Conservation (phyloP, 306 rosid genomes). For the Dalbergia cultrata region DNA sequence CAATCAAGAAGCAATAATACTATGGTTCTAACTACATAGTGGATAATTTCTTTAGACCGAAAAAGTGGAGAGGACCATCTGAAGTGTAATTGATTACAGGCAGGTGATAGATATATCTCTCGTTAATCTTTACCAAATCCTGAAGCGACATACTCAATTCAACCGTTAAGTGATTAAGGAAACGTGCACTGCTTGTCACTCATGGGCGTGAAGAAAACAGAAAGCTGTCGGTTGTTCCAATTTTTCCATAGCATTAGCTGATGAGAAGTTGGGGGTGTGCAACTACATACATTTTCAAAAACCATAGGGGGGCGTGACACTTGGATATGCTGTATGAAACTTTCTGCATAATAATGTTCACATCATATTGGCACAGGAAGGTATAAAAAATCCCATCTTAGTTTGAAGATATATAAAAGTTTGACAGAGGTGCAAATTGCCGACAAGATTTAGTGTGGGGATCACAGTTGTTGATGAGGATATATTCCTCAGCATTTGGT, state of each 20-base stretch:
- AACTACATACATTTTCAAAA: slow-evolving; percentile 16
- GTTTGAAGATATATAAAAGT: slow-evolving; percentile 31
- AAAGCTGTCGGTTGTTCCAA: slow-evolving; percentile 63
- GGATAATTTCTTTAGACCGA: not conserved
- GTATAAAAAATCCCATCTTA: slow-evolving; percentile 55
- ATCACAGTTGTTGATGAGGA: slow-evolving; percentile 54
- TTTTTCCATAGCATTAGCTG: slow-evolving; percentile 43
- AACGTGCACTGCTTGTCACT: slow-evolving; percentile 37
- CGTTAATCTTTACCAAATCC: slow-evolving; percentile 35
- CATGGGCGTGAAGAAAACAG: slow-evolving; percentile 44
- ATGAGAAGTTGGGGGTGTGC: slow-evolving; percentile 50
- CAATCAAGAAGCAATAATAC: too few species aligned
- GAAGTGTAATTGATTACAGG: slow-evolving; percentile 29
- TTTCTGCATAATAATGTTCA: slow-evolving; percentile 40
- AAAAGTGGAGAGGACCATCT: not conserved
- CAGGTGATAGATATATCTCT: not conserved
- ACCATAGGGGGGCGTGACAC: slow-evolving; percentile 31
- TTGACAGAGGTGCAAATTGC: slow-evolving; percentile 47
- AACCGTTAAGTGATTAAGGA: slow-evolving; percentile 46
- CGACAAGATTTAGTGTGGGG: slow-evolving; percentile 64
- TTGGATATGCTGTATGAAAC: slow-evolving; percentile 41
- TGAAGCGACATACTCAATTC: slow-evolving; percentile 26
- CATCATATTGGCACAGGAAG: slow-evolving; percentile 38
- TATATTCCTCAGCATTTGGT: slow-evolving; percentile 54
- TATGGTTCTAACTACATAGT: not conserved